These are phyloP conservation scores for Botrytis hyacinthi DNA, from an alignment of 2,329 filamentous ascomycete species.

Conservation along the genomic window DNA sequence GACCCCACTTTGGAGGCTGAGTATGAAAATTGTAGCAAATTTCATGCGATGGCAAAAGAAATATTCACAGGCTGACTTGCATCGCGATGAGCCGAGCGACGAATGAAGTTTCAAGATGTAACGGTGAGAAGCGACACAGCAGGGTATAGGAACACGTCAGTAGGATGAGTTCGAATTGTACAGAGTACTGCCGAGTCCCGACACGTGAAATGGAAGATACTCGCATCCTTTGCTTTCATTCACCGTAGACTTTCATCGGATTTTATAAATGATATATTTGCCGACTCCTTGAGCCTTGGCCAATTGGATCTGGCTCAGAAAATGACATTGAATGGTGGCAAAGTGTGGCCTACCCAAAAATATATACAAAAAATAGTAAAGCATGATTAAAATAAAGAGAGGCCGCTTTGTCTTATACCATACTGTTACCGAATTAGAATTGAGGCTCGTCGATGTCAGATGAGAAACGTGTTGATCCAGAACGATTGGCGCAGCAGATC, in stretches of 20 bases:
- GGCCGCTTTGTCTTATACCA: background rate
- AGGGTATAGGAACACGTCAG: background rate
- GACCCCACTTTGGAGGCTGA: background rate
- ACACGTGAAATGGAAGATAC: background rate
- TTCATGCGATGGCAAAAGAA: background rate
- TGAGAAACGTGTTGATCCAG: background rate
- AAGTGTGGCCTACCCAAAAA: background rate
- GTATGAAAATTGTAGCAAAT: background rate
- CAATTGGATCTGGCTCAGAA: background rate
- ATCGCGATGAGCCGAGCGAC: background rate
- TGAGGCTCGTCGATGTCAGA: background rate
- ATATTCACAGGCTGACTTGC: background rate
- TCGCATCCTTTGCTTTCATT: background rate
- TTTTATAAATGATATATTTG: background rate
- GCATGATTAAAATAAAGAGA: background rate
- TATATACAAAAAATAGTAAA: background rate
- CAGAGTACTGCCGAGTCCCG: background rate
- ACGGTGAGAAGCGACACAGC: background rate
- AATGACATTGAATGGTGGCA: background rate
- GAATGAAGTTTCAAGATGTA: background rate
- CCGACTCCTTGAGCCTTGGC: slow-evolving; percentile 1
- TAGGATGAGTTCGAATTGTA: background rate
- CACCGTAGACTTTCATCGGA: background rate
- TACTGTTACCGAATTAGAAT: background rate
- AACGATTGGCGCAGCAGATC: background rate